Evolutionary conservation across 2,329 filamentous ascomycete genomes (phyloP).

Genomic region (Epichloe bromicola): DNA sequence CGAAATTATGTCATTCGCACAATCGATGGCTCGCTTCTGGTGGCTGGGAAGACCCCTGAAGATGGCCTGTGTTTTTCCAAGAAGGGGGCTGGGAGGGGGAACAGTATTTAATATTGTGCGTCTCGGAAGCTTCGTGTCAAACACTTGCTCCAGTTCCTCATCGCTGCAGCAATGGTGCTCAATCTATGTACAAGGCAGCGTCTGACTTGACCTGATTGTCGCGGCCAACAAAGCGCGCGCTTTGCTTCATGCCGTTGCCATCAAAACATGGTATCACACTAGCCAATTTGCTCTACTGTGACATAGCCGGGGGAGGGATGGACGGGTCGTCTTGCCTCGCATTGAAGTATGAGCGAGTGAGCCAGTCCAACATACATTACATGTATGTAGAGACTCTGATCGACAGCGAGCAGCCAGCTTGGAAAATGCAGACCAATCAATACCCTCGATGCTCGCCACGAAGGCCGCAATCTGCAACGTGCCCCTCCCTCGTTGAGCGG

Average conservation of each 20-base stretch:
- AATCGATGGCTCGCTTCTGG: not conserved
- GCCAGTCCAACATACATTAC: too few relatives aligned
- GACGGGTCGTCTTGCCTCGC: too few relatives aligned
- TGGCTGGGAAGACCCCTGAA: not conserved
- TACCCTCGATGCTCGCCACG: not conserved
- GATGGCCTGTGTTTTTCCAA: not conserved
- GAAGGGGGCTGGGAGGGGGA: not conserved
- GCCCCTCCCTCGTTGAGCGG: conserved; percentile 5
- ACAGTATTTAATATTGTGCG: not conserved
- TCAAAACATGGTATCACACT: too few relatives aligned
- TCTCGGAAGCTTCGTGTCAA: not conserved
- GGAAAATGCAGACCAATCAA: not conserved
- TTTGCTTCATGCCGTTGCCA: not conserved
- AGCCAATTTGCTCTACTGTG: too few relatives aligned
- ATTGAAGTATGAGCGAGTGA: too few relatives aligned
- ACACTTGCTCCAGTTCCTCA: too few relatives aligned
- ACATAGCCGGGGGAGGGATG: too few relatives aligned
- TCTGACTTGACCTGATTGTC: not conserved
- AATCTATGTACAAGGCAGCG: not conserved
- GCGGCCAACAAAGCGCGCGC: not conserved
- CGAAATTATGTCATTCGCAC: too few relatives aligned
- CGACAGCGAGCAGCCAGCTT: too few relatives aligned
- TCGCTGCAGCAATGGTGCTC: not conserved
- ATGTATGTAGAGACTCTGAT: too few relatives aligned
- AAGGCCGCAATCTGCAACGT: too few relatives aligned